Conservation (phyloP, 768 basidiomycete genomes). For the Tulasnella sp. region DNA sequence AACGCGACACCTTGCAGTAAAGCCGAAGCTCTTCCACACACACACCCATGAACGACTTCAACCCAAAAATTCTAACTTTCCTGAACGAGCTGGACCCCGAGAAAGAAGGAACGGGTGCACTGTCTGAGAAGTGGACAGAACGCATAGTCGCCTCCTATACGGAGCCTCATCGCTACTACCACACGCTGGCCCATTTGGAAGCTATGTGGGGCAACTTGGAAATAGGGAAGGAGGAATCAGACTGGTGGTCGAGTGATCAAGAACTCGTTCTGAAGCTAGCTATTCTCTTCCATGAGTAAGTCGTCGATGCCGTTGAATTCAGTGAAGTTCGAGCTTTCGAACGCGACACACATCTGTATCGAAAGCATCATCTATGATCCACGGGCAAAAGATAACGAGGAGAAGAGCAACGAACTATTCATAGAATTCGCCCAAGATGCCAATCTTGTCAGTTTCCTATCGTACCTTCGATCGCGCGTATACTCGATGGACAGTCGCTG, state of each 20-base stretch:
- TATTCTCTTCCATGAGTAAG: constrained; percentile 15
- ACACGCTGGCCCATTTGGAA: constrained; percentile 6
- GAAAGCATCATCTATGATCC: constrained; percentile 15
- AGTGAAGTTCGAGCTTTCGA: background rate
- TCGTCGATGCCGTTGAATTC: background rate
- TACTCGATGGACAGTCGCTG: background rate
- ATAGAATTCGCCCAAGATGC: background rate
- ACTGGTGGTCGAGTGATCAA: background rate
- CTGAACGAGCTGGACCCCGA: background rate
- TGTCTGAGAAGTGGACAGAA: background rate
- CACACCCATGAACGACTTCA: background rate
- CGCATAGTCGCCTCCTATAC: background rate
- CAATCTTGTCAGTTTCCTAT: constrained; percentile 9
- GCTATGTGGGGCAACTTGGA: background rate
- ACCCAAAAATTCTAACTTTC: background rate
- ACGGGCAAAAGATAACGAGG: background rate
- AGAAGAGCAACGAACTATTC: constrained; percentile 15
- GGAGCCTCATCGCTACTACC: background rate
- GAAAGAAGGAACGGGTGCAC: background rate
- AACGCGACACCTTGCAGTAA: background rate
- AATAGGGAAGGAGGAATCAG: background rate
- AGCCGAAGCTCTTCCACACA: background rate
- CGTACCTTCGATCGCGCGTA: background rate
- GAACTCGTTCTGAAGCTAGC: background rate
- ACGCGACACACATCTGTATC: background rate